Percentiles rank a stretch among this genome's conserved stretches.
Conservation (phyloP, 768 basidiomycete species). For the Asterophora lycoperdoides region DNA sequence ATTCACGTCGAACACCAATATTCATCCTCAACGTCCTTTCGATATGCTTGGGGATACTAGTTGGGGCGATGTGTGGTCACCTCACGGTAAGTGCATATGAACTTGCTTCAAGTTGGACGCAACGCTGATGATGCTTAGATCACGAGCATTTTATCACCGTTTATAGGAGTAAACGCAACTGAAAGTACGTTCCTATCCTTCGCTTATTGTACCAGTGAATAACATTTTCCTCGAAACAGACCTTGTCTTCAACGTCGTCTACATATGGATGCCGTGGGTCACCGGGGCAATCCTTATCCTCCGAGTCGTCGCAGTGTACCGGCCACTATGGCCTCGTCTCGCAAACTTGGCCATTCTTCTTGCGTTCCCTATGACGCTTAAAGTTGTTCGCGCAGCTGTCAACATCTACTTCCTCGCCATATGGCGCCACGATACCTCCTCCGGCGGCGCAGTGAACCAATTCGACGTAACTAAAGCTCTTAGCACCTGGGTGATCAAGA, state of each 20-base stretch:
- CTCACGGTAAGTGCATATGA: background rate
- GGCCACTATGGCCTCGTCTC: background rate
- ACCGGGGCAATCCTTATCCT: constrained; percentile 7
- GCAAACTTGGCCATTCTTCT: background rate
- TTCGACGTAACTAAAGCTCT: background rate
- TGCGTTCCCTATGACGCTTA: background rate
- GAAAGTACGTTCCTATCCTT: background rate
- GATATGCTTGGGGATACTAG: constrained; percentile 11
- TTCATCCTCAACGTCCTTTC: constrained; percentile 24
- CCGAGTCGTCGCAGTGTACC: background rate
- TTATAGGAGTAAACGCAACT: background rate
- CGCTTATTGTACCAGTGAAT: no score
- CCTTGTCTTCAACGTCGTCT: background rate
- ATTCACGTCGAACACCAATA: constrained; percentile 16
- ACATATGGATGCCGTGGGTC: constrained; percentile 5
- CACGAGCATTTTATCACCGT: background rate
- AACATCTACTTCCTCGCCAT: background rate
- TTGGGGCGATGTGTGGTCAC: background rate
- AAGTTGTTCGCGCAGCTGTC: background rate
- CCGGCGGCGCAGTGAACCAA: background rate
- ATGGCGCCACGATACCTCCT: background rate
- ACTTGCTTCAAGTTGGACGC: background rate
- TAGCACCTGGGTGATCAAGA: constrained; percentile 1
- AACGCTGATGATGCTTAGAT: background rate
- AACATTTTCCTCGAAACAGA: background rate